Conservation (phyloP, 192 early-diverging fungal genomes). For the Rhizophagus prolifer region DNA sequence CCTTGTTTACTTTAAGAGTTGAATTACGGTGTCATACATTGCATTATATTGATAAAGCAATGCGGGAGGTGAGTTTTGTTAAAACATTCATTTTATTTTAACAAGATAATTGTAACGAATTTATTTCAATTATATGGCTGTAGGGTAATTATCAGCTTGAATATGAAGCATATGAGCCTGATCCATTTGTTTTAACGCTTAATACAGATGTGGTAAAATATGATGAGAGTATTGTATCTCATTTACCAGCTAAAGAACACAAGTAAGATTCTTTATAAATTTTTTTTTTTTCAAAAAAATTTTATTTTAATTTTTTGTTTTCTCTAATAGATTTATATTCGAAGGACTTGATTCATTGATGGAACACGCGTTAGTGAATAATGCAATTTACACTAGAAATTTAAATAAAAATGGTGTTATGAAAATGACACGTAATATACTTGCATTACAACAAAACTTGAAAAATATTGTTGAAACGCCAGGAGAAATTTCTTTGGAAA, state of each 20-base stretch:
- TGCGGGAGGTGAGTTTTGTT: constrained; percentile 65
- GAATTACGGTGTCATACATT: constrained; percentile 84
- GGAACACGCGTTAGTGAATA: constrained; percentile 63
- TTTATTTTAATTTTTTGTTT: background rate
- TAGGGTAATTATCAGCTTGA: constrained; percentile 80
- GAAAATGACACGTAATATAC: constrained; percentile 82
- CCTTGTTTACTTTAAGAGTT: constrained; percentile 77
- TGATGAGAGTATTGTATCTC: constrained; percentile 69
- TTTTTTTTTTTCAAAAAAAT: background rate
- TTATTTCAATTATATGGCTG: background rate
- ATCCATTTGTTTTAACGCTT: constrained; percentile 80
- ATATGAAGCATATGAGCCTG: constrained; percentile 78
- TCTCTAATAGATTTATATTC: constrained; percentile 67
- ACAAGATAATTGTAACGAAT: background rate
- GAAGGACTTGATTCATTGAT: constrained; percentile 79
- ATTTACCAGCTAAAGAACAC: constrained; percentile 62
- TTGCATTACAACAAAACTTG: constrained; percentile 85
- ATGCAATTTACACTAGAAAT: constrained; percentile 66
- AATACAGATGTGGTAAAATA: constrained; percentile 76
- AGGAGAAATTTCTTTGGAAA: constrained; percentile 66
- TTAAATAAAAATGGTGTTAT: constrained; percentile 67
- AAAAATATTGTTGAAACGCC: constrained; percentile 70
- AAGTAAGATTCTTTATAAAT: constrained; percentile 42
- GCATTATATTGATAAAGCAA: constrained; percentile 86
- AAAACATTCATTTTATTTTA: background rate